A percentile compares a stretch with the other conserved stretches of the same genome.
phyloP scores from a whole-genome alignment of 305 asterid genomes.

The Striga hermonthica region DNA sequence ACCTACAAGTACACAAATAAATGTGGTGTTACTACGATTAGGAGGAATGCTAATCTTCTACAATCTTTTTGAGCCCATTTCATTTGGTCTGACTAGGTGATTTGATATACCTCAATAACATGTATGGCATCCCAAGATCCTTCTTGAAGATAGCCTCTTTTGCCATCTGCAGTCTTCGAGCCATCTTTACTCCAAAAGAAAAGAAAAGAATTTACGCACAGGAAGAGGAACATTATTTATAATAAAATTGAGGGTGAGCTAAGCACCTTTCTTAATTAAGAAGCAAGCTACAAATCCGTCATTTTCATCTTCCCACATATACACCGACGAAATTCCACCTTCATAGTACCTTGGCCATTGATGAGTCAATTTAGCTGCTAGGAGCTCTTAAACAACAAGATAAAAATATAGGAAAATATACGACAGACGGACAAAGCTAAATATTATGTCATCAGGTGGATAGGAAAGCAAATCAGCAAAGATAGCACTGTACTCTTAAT shows the following conservation, averaged over 20 bases:
- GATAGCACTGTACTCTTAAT: slow-evolving; percentile 12
- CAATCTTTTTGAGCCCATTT: neutral
- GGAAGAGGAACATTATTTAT: slow-evolving; percentile 20
- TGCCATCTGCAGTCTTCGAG: slow-evolving; percentile 74
- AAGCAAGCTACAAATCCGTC: slow-evolving; percentile 90
- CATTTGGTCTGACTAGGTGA: neutral
- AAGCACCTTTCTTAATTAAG: slow-evolving; percentile 81
- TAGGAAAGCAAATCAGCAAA: neutral
- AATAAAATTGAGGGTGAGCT: neutral
- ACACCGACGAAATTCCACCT: slow-evolving; percentile 95
- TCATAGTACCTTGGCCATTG: slow-evolving; percentile 80
- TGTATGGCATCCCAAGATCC: slow-evolving; percentile 99
- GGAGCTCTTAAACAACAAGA: slow-evolving; percentile 31
- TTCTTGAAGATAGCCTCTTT: slow-evolving; percentile 86
- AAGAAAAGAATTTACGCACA: slow-evolving; percentile 25
- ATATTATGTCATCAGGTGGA: neutral
- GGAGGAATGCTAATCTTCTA: slow-evolving; percentile 23
- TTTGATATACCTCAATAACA: slow-evolving; percentile 73
- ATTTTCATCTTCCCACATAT: slow-evolving; percentile 87
- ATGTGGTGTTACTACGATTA: neutral
- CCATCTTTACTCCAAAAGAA: slow-evolving; percentile 59
- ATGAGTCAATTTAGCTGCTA: slow-evolving; percentile 44
- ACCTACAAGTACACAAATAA: slow-evolving; percentile 46
- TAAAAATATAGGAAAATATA: neutral
- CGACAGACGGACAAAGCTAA: neutral